Evolutionary conservation across 768 basidiomycete genomes (phyloP).

Genomic region (Naematelia encephala): DNA sequence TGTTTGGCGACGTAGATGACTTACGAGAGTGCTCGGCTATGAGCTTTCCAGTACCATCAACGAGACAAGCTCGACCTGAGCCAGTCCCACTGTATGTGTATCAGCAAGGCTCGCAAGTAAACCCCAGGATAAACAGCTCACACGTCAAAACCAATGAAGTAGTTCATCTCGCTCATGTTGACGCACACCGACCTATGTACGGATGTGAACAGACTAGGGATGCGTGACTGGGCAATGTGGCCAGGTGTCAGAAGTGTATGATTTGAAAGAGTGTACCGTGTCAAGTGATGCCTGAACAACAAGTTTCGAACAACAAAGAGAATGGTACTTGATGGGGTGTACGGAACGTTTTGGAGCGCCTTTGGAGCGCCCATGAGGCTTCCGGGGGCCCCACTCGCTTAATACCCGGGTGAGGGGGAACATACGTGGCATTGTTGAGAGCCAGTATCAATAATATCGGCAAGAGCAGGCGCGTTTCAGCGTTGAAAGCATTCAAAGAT

Average conservation of each 20-base stretch:
- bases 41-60: slow-evolving; percentile 65
- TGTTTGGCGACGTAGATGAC: slow-evolving; percentile 6
- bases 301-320: no score
- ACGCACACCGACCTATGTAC: no score
- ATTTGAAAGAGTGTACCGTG: no score
- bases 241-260: no score
- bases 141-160: slow-evolving; percentile 57
- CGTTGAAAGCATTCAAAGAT: no score
- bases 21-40: slow-evolving; percentile 66
- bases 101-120: not conserved
- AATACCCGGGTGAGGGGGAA: not conserved
- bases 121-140: slow-evolving; percentile 28
- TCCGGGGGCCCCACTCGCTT: not conserved
- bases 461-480: not conserved
- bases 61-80: slow-evolving; percentile 81
- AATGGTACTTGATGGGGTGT: no score
- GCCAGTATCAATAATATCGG: no score
- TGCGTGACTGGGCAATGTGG: no score
- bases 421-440: not conserved
- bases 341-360: not conserved
- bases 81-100: slow-evolving; percentile 71
- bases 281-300: no score
- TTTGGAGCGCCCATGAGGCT: not conserved
- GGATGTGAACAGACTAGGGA: no score
- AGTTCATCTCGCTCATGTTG: slow-evolving; percentile 29